Base-by-base conservation (phyloP, 768 basidiomycete genomes). In the Pulveroboletus sp. region DNA sequence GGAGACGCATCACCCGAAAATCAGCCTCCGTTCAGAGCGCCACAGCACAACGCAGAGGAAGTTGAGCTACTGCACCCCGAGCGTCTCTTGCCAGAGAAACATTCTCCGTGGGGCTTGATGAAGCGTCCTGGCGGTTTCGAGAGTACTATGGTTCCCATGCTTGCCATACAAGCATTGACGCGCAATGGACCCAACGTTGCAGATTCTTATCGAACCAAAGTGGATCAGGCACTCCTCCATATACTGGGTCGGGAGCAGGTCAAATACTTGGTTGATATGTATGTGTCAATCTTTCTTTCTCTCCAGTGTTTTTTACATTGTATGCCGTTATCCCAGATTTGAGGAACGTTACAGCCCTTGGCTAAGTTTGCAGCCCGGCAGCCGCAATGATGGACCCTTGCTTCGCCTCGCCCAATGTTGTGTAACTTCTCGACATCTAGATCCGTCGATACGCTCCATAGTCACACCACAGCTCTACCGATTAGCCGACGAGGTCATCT, bases 341-440 rank as follows among this genome's bases (percentile, higher is more conserved):
- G 72, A 76, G 45, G 63, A 64, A 41, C 65, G 67, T 19, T 76
- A 78, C 45, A 64, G 56, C 13, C 76, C 76, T 24, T 77, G 76
- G 76, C 46, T 77, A 19, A 67, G 65, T 43, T 53, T 76, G 11
- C 71, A 71, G 6, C 71, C 68, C 2, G 51, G 60, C 22, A 59
- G 55, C 29, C 61, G 62, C 8, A 60, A 54, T 29, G 66, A 68
- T 39, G 62, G 61, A 3, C 63, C 69, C 14, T 56, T 77, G 22
- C 60, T 77, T 14, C 68, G 73, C 42, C 64, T 77, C 27, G 74
- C 73, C 11, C 72, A 77, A 23, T 78, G 76, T 50, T 73, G 73
- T 32, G 58, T 78, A 22, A 71, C 76, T 14, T 73, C 74, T 29
- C 64, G 76, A 34, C 76, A 78, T 56, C 57, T 77, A 2, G 70